Evolutionary conservation across 352 stramenopile genomes (phyloP), one percentile per base, ranked within the genome.

Genomic region (Pythium phragmiticola): DNA sequence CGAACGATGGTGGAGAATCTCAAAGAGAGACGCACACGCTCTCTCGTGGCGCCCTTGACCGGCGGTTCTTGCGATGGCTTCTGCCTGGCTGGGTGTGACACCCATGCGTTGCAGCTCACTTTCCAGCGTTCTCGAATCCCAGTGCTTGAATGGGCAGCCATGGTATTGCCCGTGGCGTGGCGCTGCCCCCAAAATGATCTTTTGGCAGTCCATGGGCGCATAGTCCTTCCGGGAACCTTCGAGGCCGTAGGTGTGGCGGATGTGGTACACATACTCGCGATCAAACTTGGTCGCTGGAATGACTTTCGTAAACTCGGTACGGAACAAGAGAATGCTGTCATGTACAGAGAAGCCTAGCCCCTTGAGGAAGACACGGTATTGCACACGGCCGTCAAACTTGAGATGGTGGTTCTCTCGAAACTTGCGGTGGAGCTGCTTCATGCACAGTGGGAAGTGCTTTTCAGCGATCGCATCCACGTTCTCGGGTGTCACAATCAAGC

Each of bases 281-380:
- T 95, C 84, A 66, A 96, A 96, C 54, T 74, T 84, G n/a, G 65
- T 72, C 0, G 74, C 21, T 0, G 78, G 67, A 9, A 92, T 87
- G 41, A 70, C 72, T 50, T 80, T 78, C 26, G 75, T 69, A 57
- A 95, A 96, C 57, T 90, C 82, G 16, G 66, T 61, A 12, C 86
- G 85, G 63, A 92, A 95, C 63, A 94, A 91, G 19, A 78, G 53
- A 30, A 94, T 75, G 45, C 61, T 90, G 21, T 94, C 84, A 39
- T 92, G 75, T 3, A 95, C 81, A 13, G 77, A 88, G 36, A 94
- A 83, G 0, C 88, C 83, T 5, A 89, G 69, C 17, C 88, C 87
- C 63, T 96, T 94, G 48, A 96, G 81, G 46, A 96, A 96, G 54
- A 93, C 68, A 21, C 82, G 75, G 47, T 92, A 91, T 66, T 96